phyloP scores from a whole-genome alignment of 768 basidiomycete genomes.

The Psilocybe cubensis region DNA sequence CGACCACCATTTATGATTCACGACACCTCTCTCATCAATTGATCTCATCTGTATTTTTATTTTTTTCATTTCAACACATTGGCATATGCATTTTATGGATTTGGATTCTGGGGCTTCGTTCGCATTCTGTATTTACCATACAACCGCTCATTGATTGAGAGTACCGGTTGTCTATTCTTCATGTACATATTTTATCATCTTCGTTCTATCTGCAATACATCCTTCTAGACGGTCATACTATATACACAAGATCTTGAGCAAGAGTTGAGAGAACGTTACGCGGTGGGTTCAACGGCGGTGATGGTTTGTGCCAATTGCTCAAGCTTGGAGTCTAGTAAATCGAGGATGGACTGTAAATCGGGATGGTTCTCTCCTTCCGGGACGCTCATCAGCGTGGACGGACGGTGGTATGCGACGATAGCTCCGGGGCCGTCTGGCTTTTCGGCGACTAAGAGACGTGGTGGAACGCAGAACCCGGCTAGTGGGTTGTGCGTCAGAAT shows the following conservation, averaged over 20 bases:
- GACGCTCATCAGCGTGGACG: slow-evolving; percentile 46
- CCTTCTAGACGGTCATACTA: background rate
- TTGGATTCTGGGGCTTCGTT: background rate
- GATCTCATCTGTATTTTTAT: background rate
- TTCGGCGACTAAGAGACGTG: slow-evolving; percentile 46
- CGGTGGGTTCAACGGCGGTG: slow-evolving; percentile 26
- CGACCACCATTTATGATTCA: too few relatives aligned
- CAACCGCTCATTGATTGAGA: background rate
- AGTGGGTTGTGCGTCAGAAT: slow-evolving; percentile 45
- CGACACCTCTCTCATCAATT: background rate
- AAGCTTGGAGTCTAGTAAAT: slow-evolving; percentile 46
- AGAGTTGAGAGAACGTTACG: slow-evolving; percentile 11
- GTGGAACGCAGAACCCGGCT: slow-evolving; percentile 48
- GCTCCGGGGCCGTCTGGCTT: slow-evolving; percentile 41
- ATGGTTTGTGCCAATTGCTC: slow-evolving; percentile 42
- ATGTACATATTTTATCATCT: background rate
- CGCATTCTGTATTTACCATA: background rate
- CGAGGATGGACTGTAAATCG: slow-evolving; percentile 34
- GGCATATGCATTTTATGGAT: background rate
- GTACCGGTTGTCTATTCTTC: background rate
- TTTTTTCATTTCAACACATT: background rate
- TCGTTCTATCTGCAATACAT: background rate
- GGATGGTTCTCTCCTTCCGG: slow-evolving; percentile 24
- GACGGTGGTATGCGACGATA: slow-evolving; percentile 48
- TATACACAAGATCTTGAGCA: background rate